phyloP scores from a whole-genome alignment of 305 asterid genomes.

The Fraxinus floribunda region DNA sequence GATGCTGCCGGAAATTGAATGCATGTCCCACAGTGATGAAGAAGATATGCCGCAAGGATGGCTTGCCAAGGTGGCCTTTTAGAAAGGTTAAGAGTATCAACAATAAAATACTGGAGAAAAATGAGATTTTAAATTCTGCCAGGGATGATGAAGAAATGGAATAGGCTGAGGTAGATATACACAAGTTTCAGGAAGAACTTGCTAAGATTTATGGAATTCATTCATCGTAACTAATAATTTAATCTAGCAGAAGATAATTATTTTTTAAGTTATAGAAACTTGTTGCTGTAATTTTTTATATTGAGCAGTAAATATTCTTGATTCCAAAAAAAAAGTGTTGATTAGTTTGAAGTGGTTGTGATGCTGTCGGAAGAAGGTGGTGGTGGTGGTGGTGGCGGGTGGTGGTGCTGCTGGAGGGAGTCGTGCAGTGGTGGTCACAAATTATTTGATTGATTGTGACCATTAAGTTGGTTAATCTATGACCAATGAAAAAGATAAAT shows the following conservation, averaged over 20 bases:
- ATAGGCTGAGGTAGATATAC: slow-evolving; percentile 35
- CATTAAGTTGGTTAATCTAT: too few relatives aligned
- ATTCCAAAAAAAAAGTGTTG: too few relatives aligned
- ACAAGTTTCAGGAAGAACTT: slow-evolving; percentile 45
- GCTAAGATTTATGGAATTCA: slow-evolving; percentile 37
- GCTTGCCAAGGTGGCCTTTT: slow-evolving; percentile 78
- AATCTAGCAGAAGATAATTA: not conserved
- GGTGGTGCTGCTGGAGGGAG: too few relatives aligned
- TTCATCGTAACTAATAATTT: slow-evolving; percentile 7
- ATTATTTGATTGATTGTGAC: too few relatives aligned
- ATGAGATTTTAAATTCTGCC: slow-evolving; percentile 23
- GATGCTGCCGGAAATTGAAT: slow-evolving; percentile 62
- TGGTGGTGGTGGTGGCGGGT: too few relatives aligned
- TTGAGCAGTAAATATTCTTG: not conserved
- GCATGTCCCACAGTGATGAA: slow-evolving; percentile 79
- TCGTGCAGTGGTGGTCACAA: too few relatives aligned
- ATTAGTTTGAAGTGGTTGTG: too few relatives aligned
- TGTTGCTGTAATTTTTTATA: not conserved
- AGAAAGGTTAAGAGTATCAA: slow-evolving; percentile 75
- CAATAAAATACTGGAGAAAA: slow-evolving; percentile 38
- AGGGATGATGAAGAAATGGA: slow-evolving; percentile 38
- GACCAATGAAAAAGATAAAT: too few relatives aligned
- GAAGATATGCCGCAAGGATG: slow-evolving; percentile 70
- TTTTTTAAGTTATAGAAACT: not conserved
- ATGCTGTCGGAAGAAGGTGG: too few relatives aligned